Percentiles rank a stretch among this genome's conserved stretches.
Conservation (phyloP, 2,329 filamentous ascomycete genomes). For the Aspergillus pseudoterreus region DNA sequence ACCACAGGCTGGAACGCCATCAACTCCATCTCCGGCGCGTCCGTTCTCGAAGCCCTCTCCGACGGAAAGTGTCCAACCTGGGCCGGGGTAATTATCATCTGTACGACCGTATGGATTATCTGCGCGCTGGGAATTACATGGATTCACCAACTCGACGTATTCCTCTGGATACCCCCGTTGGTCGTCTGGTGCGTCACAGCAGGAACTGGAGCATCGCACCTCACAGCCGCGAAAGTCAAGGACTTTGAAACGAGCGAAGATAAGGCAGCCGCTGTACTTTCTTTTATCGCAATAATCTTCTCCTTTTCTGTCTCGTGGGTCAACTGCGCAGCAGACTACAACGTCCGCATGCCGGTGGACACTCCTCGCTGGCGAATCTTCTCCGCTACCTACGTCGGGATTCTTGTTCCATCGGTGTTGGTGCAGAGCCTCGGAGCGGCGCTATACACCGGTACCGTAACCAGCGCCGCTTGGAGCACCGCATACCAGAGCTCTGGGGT, state of each 20-base stretch:
- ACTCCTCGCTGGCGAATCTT: slow-evolving; percentile 33
- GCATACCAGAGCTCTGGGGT: slow-evolving; percentile 25
- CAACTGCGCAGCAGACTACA: slow-evolving; percentile 37
- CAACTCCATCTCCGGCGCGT: slow-evolving; percentile 37
- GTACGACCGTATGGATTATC: slow-evolving; percentile 34
- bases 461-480: slow-evolving; percentile 22
- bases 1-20: slow-evolving; percentile 40
- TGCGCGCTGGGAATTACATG: slow-evolving; percentile 36
- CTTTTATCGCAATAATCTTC: slow-evolving; percentile 36
- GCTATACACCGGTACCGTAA: slow-evolving; percentile 28
- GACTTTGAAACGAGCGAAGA: slow-evolving; percentile 21
- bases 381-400: slow-evolving; percentile 15
- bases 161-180: slow-evolving; percentile 36
- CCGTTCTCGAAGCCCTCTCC: slow-evolving; percentile 32
- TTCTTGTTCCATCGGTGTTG: slow-evolving; percentile 27
- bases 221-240: slow-evolving; percentile 24
- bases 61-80: slow-evolving; percentile 34
- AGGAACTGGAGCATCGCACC: slow-evolving; percentile 32
- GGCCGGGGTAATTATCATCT: slow-evolving; percentile 38
- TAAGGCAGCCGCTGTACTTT: slow-evolving; percentile 31
- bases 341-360: slow-evolving; percentile 35
- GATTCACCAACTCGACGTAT: slow-evolving; percentile 36
- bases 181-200: slow-evolving; percentile 38
- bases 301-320: slow-evolving; percentile 37
- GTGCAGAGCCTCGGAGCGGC: slow-evolving; percentile 33